phyloP scores from a whole-genome alignment of 2,329 filamentous ascomycete genomes.

The Colletotrichum paranaense region DNA sequence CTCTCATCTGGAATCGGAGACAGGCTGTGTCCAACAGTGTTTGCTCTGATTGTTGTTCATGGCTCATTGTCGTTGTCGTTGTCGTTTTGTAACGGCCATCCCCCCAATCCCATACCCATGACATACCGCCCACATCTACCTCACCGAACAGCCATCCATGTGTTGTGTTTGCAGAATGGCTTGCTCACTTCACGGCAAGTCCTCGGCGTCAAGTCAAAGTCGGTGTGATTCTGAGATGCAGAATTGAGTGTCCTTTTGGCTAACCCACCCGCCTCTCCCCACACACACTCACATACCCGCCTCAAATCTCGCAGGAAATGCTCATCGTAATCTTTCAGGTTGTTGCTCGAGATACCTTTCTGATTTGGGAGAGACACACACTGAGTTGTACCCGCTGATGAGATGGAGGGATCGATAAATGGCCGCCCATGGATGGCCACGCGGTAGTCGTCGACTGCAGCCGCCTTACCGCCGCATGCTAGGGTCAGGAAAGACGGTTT shows the following conservation, averaged over 20 bases:
- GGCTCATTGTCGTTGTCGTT: slow-evolving; percentile 1
- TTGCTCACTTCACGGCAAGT: not conserved
- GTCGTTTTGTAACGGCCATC: not conserved
- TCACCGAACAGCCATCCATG: not conserved
- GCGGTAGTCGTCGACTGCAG: slow-evolving; percentile 36
- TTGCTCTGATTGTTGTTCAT: slow-evolving; percentile 12
- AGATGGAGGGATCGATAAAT: slow-evolving; percentile 24
- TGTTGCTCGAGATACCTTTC: slow-evolving; percentile 28
- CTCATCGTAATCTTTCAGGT: slow-evolving; percentile 7
- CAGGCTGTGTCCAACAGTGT: not conserved
- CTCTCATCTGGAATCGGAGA: not conserved
- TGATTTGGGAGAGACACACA: slow-evolving; percentile 23
- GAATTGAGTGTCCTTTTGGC: not conserved
- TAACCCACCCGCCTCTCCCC: not conserved
- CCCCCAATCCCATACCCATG: not conserved
- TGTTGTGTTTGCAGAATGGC: slow-evolving; percentile 31
- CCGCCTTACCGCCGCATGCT: slow-evolving; percentile 33
- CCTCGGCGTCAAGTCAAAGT: slow-evolving; percentile 12
- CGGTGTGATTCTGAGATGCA: slow-evolving; percentile 31
- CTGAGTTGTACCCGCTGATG: slow-evolving; percentile 14
- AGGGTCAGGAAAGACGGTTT: slow-evolving; percentile 34
- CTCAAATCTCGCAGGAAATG: slow-evolving; percentile 21
- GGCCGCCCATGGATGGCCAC: slow-evolving; percentile 27
- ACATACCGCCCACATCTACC: not conserved
- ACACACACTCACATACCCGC: slow-evolving; percentile 13